Evolutionary conservation across 306 rosid species (phyloP).

Genomic region (Macrotyloma uniflorum): DNA sequence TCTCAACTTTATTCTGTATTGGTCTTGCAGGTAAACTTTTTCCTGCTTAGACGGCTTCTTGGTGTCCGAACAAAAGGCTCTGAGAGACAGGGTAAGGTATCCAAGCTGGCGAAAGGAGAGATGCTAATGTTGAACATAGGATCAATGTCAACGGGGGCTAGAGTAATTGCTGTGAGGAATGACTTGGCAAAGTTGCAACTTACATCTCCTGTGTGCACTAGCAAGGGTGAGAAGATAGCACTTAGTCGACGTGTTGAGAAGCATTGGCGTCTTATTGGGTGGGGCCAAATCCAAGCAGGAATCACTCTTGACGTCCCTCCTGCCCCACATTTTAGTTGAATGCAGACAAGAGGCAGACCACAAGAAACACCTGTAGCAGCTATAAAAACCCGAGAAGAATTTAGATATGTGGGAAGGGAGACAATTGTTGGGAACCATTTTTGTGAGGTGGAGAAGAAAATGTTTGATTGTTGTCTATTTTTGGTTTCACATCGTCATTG

Average conservation of each 20-base stretch:
- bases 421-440: conserved; percentile 49
- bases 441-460: conserved; percentile 52
- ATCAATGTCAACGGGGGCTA: conserved; percentile 92
- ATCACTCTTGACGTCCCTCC: conserved; percentile 78
- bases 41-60: conserved; percentile 85
- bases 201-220: conserved; percentile 96
- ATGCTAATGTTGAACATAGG: conserved; percentile 97
- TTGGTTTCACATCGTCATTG: too few species aligned
- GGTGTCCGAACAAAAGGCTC: conserved; percentile 92
- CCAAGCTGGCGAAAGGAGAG: conserved; percentile 84
- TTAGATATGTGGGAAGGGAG: conserved; percentile 47
- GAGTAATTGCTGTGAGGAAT: conserved; percentile 84
- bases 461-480: too few species aligned
- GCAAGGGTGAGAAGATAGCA: conserved; percentile 91
- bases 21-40: conserved; percentile 97
- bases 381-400: too few species aligned
- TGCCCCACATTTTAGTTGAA: conserved; percentile 39
- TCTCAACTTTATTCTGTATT: conserved; percentile 39
- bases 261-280: conserved; percentile 97
- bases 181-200: conserved; percentile 90
- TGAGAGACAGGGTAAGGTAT: conserved; percentile 89
- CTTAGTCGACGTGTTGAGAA: conserved; percentile 95
- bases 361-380: not conserved
- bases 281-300: conserved; percentile 98
- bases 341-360: not conserved